Evolutionary conservation across 768 basidiomycete genomes (phyloP).

Genomic region (Pseudohyphozyma bogoriensis): DNA sequence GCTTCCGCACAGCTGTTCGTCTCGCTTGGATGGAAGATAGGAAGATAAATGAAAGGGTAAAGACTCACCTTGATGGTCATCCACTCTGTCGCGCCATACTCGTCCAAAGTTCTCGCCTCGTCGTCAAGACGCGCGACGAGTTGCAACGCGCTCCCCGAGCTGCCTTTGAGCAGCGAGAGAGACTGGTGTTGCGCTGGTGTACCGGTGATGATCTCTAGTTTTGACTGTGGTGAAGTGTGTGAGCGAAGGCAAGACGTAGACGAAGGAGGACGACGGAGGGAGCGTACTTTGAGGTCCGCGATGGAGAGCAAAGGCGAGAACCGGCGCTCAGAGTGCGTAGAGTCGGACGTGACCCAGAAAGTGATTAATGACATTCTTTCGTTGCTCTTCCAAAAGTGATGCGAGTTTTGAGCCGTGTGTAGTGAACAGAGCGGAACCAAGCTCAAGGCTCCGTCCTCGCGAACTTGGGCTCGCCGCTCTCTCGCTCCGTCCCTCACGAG

Average conservation of each 20-base stretch:
- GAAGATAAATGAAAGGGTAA: background rate
- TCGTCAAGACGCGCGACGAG: constrained; percentile 52
- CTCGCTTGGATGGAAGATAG: background rate
- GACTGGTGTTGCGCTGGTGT: constrained; percentile 63
- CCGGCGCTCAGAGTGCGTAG: constrained; percentile 81
- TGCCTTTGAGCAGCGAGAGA: constrained; percentile 53
- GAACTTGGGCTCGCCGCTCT: no score
- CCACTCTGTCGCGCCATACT: constrained; percentile 62
- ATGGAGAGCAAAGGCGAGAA: constrained; percentile 67
- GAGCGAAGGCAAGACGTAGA: background rate
- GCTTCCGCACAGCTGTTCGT: background rate
- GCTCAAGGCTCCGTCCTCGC: no score
- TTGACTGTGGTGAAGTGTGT: constrained; percentile 45
- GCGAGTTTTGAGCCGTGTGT: no score
- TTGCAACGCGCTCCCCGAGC: constrained; percentile 38
- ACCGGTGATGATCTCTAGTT: constrained; percentile 85
- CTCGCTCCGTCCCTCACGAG: no score
- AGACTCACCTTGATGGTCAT: constrained; percentile 66
- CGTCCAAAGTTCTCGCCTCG: constrained; percentile 57
- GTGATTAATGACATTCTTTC: constrained; percentile 45
- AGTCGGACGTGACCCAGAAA: constrained; percentile 71
- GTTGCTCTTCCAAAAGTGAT: no score
- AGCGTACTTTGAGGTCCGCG: constrained; percentile 64
- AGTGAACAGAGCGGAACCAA: no score
- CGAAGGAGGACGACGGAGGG: background rate